Base-by-base conservation (phyloP, 306 rosid species). In the Dryas alaskensis region DNA sequence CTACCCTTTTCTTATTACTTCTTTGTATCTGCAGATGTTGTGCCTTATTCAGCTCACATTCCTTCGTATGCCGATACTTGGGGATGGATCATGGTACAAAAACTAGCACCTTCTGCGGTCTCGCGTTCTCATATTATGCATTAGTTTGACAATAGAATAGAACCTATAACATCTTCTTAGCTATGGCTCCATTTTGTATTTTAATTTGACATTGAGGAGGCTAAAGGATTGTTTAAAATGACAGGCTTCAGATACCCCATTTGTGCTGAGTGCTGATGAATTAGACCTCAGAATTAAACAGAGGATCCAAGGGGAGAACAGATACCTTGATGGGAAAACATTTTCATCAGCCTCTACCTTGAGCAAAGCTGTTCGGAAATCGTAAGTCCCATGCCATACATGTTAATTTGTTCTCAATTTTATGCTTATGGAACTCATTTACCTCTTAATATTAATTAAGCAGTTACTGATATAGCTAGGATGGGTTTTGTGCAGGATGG, bases 41-140 rank as follows among this genome's bases (percentile, higher is more conserved):
- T 93, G 82, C 92, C 98, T 79, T 93, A 89, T 22, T 93, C 98
- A 66, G 97, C 97, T 67, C 98, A 93, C 72, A 82, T 91, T 79
- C 98, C 98, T 61, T 93, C 98, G 46, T 93, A 84, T 86, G 98
- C 97, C 81, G 98, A 93, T 75, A 91, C 87, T 46, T 93, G 98
- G 98, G 98, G 98, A 65, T 93, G 98, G 98, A 82, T 93, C 85
- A 82, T 93, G 98, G 96, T 93, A 91, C 22, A 70, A 60, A 69
- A 76, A 72, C 7, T 43, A 48, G 72, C 25, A 25, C 50, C n/a
- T 19, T 51, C 68, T 44, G 8, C 25, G 4, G 37, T 31, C 37
- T 31, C 3, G 37, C 37, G 2, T 31, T 31, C 37, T 31, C 3
- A 31, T 31, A 31, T 1, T 2, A 31, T 31, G 37, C 37, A 31